Percentiles rank a stretch among this genome's conserved stretches.
These are phyloP conservation scores for Tolypocladium amazonense DNA, from an alignment of 2,329 filamentous ascomycete genomes.

Conservation along the genomic window DNA sequence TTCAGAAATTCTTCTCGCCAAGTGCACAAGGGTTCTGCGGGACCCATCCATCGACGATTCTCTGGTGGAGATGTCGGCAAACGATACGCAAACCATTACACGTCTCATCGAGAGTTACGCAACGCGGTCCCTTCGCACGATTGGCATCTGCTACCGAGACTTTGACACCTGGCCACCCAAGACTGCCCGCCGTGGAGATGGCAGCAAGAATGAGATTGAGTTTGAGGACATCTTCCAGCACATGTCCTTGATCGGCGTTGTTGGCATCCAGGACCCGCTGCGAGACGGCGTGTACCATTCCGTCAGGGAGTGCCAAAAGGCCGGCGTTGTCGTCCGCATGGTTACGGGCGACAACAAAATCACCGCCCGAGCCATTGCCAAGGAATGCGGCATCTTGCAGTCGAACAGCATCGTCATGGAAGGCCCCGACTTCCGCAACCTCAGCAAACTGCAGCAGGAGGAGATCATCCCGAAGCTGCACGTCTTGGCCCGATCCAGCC, in stretches of 20 bases:
- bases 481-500: constrained; percentile 64
- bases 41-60: constrained; percentile 36
- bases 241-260: constrained; percentile 59
- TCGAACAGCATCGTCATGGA: constrained; percentile 63
- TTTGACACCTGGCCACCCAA: constrained; percentile 77
- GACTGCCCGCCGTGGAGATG: constrained; percentile 41
- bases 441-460: constrained; percentile 54
- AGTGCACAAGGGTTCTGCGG: constrained; percentile 41
- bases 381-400: constrained; percentile 66
- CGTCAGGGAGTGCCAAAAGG: constrained; percentile 61
- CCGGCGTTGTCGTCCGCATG: constrained; percentile 74
- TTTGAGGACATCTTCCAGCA: constrained; percentile 58
- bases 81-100: constrained; percentile 47
- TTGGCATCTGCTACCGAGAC: constrained; percentile 74
- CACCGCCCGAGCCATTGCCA: constrained; percentile 69
- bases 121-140: constrained; percentile 69
- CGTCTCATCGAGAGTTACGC: constrained; percentile 69
- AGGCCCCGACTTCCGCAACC: constrained; percentile 65
- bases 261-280: constrained; percentile 74
- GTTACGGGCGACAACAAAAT: constrained; percentile 76
- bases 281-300: constrained; percentile 65
- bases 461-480: constrained; percentile 59
- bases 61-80: constrained; percentile 33
- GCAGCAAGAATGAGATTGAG: constrained; percentile 47
- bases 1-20: constrained; percentile 50